These are phyloP conservation scores for Corymbia calophylla DNA, from an alignment of 441 rosid genomes.

Conservation along the genomic window DNA sequence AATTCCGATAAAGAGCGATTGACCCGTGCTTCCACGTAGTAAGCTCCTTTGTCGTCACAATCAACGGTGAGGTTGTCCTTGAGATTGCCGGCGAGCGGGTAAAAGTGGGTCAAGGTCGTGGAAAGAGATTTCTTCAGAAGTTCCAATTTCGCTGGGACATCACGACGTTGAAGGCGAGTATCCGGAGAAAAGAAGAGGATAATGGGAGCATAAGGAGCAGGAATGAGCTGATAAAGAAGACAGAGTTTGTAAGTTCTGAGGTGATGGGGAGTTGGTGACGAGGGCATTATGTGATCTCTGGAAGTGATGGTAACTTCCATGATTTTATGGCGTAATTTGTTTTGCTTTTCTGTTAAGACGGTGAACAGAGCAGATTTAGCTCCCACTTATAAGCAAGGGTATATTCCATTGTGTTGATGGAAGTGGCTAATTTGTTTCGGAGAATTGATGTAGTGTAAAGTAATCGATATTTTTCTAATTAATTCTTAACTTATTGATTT, in stretches of 20 bases:
- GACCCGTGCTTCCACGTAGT: slow-evolving; percentile 27
- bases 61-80: slow-evolving; percentile 27
- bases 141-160: not conserved
- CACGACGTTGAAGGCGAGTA: not conserved
- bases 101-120: slow-evolving; percentile 28
- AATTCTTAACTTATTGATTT: no score
- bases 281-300: slow-evolving; percentile 34
- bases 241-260: slow-evolving; percentile 36
- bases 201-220: slow-evolving; percentile 22
- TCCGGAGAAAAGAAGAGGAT: slow-evolving; percentile 27
- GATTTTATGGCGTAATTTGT: not conserved
- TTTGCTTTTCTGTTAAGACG: not conserved
- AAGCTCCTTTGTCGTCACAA: slow-evolving; percentile 44
- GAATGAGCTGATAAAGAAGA: slow-evolving; percentile 30
- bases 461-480: no score
- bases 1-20: slow-evolving; percentile 10
- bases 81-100: slow-evolving; percentile 48
- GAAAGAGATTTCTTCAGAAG: slow-evolving; percentile 34
- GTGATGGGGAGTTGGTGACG: slow-evolving; percentile 33
- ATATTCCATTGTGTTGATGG: not conserved
- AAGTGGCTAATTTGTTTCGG: no score
- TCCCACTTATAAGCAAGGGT: not conserved
- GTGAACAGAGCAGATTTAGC: not conserved
- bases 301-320: slow-evolving; percentile 28
- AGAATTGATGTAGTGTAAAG: no score